Conservation (phyloP, 805 yeast species). For the Debaryomyces tyrocola region DNA sequence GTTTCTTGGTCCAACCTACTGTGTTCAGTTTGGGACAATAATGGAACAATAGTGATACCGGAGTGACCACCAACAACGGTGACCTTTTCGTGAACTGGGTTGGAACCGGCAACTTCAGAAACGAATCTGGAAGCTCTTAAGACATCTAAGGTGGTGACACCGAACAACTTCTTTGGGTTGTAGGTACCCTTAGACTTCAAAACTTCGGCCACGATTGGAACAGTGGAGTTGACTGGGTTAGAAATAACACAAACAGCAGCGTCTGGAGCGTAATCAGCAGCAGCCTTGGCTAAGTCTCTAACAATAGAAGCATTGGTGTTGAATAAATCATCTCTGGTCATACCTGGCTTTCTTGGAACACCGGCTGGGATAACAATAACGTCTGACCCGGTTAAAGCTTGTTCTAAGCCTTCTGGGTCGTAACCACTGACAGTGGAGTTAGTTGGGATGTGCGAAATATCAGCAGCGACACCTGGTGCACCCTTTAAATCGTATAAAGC, state of each 20-base stretch:
- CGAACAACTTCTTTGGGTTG: conserved; percentile 89
- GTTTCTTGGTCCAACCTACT: conserved; percentile 43
- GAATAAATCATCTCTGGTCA: conserved; percentile 97
- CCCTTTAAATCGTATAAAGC: conserved; percentile 87
- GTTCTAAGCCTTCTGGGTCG: conserved; percentile 73
- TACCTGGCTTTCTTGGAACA: conserved; percentile 98
- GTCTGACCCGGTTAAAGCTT: conserved; percentile 77
- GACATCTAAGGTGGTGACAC: conserved; percentile 94
- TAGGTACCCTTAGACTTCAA: conserved; percentile 81
- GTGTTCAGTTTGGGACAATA: conserved; percentile 82
- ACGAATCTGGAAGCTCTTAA: conserved; percentile 88
- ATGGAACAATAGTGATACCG: conserved; percentile 93
- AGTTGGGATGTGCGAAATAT: conserved; percentile 90
- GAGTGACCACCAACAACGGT: conserved; percentile 97
- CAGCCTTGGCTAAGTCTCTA: conserved; percentile 84
- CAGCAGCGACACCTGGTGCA: conserved; percentile 97
- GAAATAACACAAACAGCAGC: conserved; percentile 83
- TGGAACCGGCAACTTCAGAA: conserved; percentile 62
- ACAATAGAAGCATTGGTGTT: conserved; percentile 95
- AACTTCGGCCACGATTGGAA: conserved; percentile 93
- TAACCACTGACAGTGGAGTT: conserved; percentile 85
- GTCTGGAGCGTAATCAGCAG: conserved; percentile 79
- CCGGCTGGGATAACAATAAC: conserved; percentile 95
- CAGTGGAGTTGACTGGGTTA: conserved; percentile 97
- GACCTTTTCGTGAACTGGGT: conserved; percentile 76